Conservation (phyloP, 352 stramenopile genomes). For the Globisporangium acanthophoron region DNA sequence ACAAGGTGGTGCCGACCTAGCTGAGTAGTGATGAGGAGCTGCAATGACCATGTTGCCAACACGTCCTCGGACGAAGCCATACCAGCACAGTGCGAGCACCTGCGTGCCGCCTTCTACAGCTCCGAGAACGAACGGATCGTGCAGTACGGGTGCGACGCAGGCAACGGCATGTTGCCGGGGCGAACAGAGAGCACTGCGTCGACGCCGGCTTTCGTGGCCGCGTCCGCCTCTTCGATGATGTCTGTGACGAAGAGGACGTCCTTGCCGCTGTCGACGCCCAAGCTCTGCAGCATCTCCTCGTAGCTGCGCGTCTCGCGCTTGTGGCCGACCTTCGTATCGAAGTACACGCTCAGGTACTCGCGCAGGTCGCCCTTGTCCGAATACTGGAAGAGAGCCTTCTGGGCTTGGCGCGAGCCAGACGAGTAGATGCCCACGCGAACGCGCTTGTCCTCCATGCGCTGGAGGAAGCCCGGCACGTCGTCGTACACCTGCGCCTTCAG, state of each 20-base stretch:
- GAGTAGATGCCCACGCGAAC: constrained; percentile 92
- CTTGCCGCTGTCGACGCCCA: constrained; percentile 70
- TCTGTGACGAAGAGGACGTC: constrained; percentile 90
- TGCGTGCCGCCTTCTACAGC: constrained; percentile 16
- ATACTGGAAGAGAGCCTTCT: constrained; percentile 86
- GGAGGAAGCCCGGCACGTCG: constrained; percentile 85
- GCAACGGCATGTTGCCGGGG: constrained; percentile 80
- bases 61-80: not conserved
- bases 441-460: constrained; percentile 63
- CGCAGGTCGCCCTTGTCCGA: constrained; percentile 79
- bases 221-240: constrained; percentile 79
- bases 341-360: constrained; percentile 71
- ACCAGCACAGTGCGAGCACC: not conserved
- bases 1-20: constrained; percentile 16
- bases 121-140: constrained; percentile 59
- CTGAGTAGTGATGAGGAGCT: not conserved
- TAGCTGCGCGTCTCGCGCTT: constrained; percentile 75
- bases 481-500: constrained; percentile 89
- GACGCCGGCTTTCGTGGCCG: constrained; percentile 60
- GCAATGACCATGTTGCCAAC: not conserved
- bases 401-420: constrained; percentile 85
- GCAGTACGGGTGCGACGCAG: constrained; percentile 41
- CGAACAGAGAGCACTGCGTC: constrained; percentile 74
- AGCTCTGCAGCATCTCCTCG: constrained; percentile 72
- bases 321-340: constrained; percentile 79